phyloP scores from a whole-genome alignment of 2,329 filamentous ascomycete species.

The Emmonsiellopsis sp. region DNA sequence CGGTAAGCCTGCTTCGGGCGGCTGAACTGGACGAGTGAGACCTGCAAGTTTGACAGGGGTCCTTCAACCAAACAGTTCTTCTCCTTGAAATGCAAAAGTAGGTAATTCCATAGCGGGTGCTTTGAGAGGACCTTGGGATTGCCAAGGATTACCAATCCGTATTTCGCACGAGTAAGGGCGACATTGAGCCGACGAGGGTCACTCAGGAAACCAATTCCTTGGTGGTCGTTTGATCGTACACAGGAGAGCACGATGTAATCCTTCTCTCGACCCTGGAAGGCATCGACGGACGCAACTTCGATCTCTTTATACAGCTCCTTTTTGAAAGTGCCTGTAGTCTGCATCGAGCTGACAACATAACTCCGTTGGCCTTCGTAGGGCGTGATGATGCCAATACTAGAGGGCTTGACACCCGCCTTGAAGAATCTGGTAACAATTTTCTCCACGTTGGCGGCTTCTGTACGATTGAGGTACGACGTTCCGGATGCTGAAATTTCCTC shows the following conservation, averaged over 20 bases:
- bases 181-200: slow-evolving; percentile 96
- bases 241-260: slow-evolving; percentile 98
- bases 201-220: slow-evolving; percentile 97
- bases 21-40: slow-evolving; percentile 88
- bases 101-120: slow-evolving; percentile 94
- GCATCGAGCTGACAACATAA: slow-evolving; percentile 99
- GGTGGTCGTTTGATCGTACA: slow-evolving; percentile 96
- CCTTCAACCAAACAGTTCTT: slow-evolving; percentile 92
- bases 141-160: slow-evolving; percentile 88
- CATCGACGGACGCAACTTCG: slow-evolving; percentile 95
- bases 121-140: slow-evolving; percentile 97
- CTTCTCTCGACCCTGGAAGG: slow-evolving; percentile 97
- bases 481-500: slow-evolving; percentile 97
- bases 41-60: slow-evolving; percentile 88
- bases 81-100: slow-evolving; percentile 94
- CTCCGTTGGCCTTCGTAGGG: slow-evolving; percentile 97
- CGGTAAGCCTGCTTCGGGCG: slow-evolving; percentile 88
- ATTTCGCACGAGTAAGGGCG: slow-evolving; percentile 92
- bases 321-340: slow-evolving; percentile 92
- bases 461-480: slow-evolving; percentile 95
- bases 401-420: slow-evolving; percentile 92
- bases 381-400: slow-evolving; percentile 93
- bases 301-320: slow-evolving; percentile 99
- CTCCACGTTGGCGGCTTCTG: slow-evolving; percentile 93
- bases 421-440: slow-evolving; percentile 98